Evolutionary conservation across 2,329 filamentous ascomycete species (phyloP).

Genomic region (Talaromyces sp.): DNA sequence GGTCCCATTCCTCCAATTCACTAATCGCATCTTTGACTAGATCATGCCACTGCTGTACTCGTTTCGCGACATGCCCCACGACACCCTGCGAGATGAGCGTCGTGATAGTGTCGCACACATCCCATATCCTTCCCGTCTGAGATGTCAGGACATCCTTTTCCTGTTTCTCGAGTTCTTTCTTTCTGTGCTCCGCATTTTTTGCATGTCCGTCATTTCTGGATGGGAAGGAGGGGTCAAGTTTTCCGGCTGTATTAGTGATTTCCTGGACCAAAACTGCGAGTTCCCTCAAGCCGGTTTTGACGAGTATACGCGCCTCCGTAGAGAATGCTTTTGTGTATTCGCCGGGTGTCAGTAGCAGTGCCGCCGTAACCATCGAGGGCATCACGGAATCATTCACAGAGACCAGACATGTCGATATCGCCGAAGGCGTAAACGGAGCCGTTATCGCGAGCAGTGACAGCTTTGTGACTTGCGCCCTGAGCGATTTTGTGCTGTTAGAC

Average conservation of each 20-base stretch:
- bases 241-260: constrained; percentile 51
- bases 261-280: constrained; percentile 58
- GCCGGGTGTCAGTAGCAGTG: constrained; percentile 60
- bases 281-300: constrained; percentile 60
- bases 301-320: constrained; percentile 60
- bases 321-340: constrained; percentile 63
- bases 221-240: constrained; percentile 29
- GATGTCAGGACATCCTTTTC: constrained; percentile 57
- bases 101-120: constrained; percentile 71
- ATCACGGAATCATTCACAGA: constrained; percentile 72
- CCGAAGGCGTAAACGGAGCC: constrained; percentile 78
- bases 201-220: constrained; percentile 7
- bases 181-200: constrained; percentile 22
- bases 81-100: constrained; percentile 65
- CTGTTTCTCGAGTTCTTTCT: constrained; percentile 26
- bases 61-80: constrained; percentile 65
- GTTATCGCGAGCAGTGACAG: constrained; percentile 83
- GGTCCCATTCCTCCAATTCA: constrained; percentile 84
- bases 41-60: constrained; percentile 70
- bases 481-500: constrained; percentile 66
- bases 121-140: constrained; percentile 76
- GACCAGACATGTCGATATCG: constrained; percentile 65
- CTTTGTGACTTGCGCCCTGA: constrained; percentile 82
- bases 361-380: constrained; percentile 68
- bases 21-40: constrained; percentile 77